Evolutionary conservation across 139 green algal genomes (phyloP).

Genomic region (Chlorella ohadii): DNA sequence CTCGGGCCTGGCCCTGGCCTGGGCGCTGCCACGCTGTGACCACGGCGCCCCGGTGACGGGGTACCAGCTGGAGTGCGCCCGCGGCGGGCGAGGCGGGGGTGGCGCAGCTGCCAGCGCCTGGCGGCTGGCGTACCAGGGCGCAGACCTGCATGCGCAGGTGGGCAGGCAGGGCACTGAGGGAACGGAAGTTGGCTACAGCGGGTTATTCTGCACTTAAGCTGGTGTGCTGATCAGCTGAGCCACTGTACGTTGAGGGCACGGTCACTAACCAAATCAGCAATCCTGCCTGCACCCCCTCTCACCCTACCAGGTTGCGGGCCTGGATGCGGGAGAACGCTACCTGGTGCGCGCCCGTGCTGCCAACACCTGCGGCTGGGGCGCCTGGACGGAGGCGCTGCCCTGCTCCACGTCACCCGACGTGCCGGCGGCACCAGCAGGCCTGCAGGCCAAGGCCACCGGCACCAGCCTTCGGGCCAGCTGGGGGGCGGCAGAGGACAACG

Average conservation of each 20-base stretch:
- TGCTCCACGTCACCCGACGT: constrained; percentile 52
- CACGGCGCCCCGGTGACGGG: constrained; percentile 52
- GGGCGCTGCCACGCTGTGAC: constrained; percentile 51
- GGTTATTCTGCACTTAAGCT: too few relatives aligned
- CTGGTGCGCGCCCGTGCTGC: constrained; percentile 51
- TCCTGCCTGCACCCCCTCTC: background rate
- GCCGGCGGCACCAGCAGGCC: constrained; percentile 48
- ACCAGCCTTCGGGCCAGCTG: constrained; percentile 51
- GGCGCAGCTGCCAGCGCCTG: background rate
- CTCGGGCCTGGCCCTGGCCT: constrained; percentile 34
- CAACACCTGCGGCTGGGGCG: constrained; percentile 58
- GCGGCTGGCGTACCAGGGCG: background rate
- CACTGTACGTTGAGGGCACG: too few relatives aligned
- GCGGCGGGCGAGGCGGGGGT: background rate
- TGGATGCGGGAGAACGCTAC: constrained; percentile 57
- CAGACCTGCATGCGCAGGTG: background rate
- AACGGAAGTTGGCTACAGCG: too few relatives aligned
- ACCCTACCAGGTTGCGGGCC: constrained; percentile 21
- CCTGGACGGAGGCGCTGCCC: constrained; percentile 33
- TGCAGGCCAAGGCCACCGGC: constrained; percentile 34
- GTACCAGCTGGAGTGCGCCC: constrained; percentile 63
- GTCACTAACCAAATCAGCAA: too few relatives aligned
- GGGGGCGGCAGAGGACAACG: constrained; percentile 61
- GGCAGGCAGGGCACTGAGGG: background rate
- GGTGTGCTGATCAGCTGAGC: too few relatives aligned